These are phyloP conservation scores for Amoebophrya sp. DNA, from an alignment of 169 alveolate genomes.

Conservation along the genomic window DNA sequence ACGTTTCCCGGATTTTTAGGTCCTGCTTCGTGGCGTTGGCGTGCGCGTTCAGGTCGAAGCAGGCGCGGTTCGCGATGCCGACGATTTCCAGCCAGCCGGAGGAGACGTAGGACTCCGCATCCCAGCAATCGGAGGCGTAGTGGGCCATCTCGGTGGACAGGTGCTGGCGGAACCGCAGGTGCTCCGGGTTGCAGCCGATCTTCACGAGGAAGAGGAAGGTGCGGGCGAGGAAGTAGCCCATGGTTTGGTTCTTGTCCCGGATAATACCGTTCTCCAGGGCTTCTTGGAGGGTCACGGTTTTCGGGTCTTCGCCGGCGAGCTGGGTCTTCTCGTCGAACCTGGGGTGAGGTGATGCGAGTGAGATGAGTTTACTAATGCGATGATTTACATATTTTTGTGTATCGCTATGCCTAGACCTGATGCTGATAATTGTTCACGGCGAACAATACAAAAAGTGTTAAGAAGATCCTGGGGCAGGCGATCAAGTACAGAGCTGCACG, in stretches of 20 bases:
- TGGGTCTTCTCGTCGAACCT: constrained; percentile 22
- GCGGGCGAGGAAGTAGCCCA: constrained; percentile 92
- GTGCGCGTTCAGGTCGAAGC: constrained; percentile 87
- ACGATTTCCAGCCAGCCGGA: constrained; percentile 96
- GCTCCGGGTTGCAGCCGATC: constrained; percentile 81
- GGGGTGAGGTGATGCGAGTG: too few relatives aligned
- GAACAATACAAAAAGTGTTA: too few relatives aligned
- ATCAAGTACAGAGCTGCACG: too few relatives aligned
- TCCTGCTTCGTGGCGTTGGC: constrained; percentile 69
- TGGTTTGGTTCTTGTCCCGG: constrained; percentile 78
- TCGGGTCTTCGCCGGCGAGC: background rate
- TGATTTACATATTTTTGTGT: too few relatives aligned
- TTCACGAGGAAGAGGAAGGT: constrained; percentile 80
- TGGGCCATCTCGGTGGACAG: constrained; percentile 96
- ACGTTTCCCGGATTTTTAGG: constrained; percentile 36
- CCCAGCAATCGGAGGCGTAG: constrained; percentile 99
- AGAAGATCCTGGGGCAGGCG: too few relatives aligned
- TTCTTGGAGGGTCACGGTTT: constrained; percentile 58
- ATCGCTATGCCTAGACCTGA: too few relatives aligned
- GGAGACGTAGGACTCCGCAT: constrained; percentile 92
- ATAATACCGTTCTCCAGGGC: constrained; percentile 75
- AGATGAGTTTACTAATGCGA: too few relatives aligned
- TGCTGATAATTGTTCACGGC: too few relatives aligned
- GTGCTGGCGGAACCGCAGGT: constrained; percentile 94
- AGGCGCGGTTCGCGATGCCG: constrained; percentile 93